These are phyloP conservation scores for Nyssa sinensis DNA, from an alignment of 148 eudicot genomes.

Conservation along the genomic window DNA sequence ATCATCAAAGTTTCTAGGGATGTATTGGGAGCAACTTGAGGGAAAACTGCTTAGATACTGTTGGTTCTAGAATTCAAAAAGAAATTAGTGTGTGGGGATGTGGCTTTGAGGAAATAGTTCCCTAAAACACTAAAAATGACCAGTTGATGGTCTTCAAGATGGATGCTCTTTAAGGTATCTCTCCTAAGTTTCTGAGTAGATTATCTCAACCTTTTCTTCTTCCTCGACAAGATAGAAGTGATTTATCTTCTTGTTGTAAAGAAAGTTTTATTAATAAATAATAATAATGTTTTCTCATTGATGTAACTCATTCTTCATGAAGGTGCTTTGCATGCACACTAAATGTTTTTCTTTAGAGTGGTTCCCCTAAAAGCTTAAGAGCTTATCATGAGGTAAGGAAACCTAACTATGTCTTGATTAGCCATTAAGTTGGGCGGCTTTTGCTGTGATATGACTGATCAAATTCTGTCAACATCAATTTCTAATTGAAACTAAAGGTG, in stretches of 20 bases:
- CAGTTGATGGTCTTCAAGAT: no score
- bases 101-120: no score
- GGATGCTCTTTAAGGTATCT: background rate
- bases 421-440: background rate
- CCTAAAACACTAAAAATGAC: no score
- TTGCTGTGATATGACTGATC: background rate
- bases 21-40: background rate
- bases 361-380: background rate
- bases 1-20: background rate
- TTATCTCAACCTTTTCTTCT: background rate
- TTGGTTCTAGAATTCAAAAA: no score
- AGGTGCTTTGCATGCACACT: background rate
- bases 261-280: background rate
- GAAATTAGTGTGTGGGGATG: no score
- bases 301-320: background rate
- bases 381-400: background rate
- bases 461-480: background rate
- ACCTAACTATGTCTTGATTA: background rate
- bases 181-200: background rate
- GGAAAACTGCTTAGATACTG: no score
- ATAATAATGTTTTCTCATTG: background rate
- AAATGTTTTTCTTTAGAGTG: background rate
- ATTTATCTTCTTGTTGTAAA: background rate
- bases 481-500: background rate
- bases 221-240: background rate